Percentiles rank a stretch among this genome's conserved stretches.
These are phyloP conservation scores for Daldinia childiae DNA, from an alignment of 495 filamentous ascomycete genomes.

Conservation along the genomic window DNA sequence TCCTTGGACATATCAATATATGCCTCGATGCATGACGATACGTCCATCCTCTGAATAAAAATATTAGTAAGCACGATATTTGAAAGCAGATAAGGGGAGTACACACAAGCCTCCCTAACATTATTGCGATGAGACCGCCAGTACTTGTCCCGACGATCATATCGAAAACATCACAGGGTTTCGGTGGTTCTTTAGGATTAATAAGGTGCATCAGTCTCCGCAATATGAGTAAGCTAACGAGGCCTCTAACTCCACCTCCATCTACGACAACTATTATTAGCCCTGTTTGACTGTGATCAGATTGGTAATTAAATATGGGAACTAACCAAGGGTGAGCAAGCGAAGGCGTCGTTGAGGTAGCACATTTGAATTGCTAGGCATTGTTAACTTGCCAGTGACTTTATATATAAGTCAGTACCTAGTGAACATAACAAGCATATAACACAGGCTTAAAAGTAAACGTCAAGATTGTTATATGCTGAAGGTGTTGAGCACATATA, in stretches of 20 bases:
- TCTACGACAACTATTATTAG: background rate
- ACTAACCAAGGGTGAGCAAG: background rate
- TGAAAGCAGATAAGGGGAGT: background rate
- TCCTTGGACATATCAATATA: background rate
- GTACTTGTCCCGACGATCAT: background rate
- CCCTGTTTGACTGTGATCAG: background rate
- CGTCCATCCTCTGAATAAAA: background rate
- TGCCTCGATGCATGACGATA: background rate
- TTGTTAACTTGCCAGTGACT: background rate
- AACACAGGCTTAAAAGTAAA: background rate
- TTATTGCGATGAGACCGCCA: background rate
- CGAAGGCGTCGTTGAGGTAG: background rate
- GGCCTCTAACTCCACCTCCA: background rate
- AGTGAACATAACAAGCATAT: no score
- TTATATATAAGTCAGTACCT: no score
- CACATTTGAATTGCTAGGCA: background rate
- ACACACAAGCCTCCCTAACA: background rate
- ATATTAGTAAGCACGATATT: background rate
- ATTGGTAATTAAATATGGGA: background rate
- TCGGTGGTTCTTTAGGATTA: background rate
- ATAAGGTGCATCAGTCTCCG: background rate
- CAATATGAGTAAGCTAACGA: background rate
- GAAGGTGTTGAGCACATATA: no score
- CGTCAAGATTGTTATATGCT: background rate
- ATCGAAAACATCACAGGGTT: background rate